A percentile compares a stretch with the other conserved stretches of the same genome.
phyloP scores from a whole-genome alignment of 2,329 filamentous ascomycete genomes.

The Metarhizium sp. region DNA sequence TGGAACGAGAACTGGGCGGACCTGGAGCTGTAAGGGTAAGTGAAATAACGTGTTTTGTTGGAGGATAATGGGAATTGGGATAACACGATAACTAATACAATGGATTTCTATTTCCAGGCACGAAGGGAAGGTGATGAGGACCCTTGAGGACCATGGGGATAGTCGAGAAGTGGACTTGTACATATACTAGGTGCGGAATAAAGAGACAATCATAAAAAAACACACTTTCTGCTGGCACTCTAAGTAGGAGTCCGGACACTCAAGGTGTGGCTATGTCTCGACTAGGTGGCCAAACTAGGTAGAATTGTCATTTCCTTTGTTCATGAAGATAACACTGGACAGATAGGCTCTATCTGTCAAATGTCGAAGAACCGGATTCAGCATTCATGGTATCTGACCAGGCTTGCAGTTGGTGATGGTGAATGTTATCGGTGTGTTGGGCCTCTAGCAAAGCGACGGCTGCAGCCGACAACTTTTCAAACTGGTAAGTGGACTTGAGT shows the following conservation, averaged over 20 bases:
- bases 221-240: not conserved
- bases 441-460: not conserved
- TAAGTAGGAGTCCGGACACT: not conserved
- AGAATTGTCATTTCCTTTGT: slow-evolving; percentile 1
- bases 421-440: not conserved
- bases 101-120: slow-evolving; percentile 27
- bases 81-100: slow-evolving; percentile 7
- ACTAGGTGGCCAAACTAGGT: not conserved
- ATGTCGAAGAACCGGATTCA: not conserved
- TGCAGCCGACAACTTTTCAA: not conserved
- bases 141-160: slow-evolving; percentile 26
- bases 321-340: not conserved
- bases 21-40: slow-evolving; percentile 56
- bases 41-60: slow-evolving; percentile 9
- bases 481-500: not conserved
- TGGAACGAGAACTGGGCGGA: slow-evolving; percentile 69
- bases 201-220: not conserved
- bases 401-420: not conserved
- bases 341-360: not conserved
- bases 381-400: no score
- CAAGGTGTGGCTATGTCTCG: not conserved
- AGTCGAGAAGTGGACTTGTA: slow-evolving; percentile 16
- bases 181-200: slow-evolving; percentile 17
- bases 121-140: slow-evolving; percentile 46
- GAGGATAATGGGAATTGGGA: slow-evolving; percentile 9